Base-by-base conservation (phyloP, 257 asterid species). In the Fraxinus anomala region DNA sequence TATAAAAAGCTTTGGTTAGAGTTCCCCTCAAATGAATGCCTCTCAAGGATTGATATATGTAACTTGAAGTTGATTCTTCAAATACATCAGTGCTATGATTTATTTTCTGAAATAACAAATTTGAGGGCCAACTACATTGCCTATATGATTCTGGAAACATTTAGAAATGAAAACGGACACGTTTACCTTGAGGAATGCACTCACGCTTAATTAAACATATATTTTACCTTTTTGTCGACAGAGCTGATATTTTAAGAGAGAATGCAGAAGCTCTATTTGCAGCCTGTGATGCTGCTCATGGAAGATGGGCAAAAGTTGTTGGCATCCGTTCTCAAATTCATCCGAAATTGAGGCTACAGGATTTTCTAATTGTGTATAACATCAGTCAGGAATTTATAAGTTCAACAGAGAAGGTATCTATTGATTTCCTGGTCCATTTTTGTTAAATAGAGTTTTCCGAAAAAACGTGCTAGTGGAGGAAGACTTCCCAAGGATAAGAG, bases 261-360 rank as follows among this genome's bases (percentile, higher is more conserved):
- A 95, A 95, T 37, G 92, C 98, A 44, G 99, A 95, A 86, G 97
- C 98, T 74, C 90, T 95, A 30, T 92, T 95, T 85, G 97, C 98
- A 82, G 99, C 97, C 66, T 95, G 99, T 84, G 98, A 93, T 89
- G 94, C 97, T 85, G 98, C 99, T 86, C 99, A 95, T 88, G 98
- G 97, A 76, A 90, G 98, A 84, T 95, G 99, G 99, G 99, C 99
- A 54, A 95, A 95, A 87, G 89, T 95, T 78, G 94, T 95, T 82
- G 98, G 98, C 68, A 96, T 93, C 80, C 98, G 99, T 78, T 88
- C 96, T 77, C 95, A 87, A 76, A 93, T 93, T 86, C 97, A 95
- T 82, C 93, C 92, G 14, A 93, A 87, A 81, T 85, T 95, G 83
- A 90, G 89, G 84, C 82, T 95, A 86, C 96, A 87, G 83, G 99